Evolutionary conservation across 2,329 filamentous ascomycete species (phyloP).

Genomic region (Botrytis byssoidea): DNA sequence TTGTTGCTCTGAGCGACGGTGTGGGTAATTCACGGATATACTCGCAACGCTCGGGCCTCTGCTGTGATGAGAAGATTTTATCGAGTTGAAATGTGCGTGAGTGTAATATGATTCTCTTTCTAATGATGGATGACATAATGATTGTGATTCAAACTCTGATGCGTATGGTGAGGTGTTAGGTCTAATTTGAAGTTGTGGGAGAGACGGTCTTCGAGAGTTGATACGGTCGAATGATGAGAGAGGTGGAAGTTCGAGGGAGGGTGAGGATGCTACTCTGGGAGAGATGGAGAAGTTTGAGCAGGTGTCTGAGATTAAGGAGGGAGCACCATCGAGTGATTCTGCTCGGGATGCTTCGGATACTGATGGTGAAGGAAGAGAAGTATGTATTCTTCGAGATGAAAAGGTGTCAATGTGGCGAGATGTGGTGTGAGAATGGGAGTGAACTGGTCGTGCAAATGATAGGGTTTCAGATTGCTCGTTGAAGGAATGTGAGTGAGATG

Average conservation of each 20-base stretch:
- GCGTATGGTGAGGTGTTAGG: conserved; percentile 19
- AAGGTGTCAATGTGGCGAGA: conserved; percentile 34
- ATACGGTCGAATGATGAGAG: conserved; percentile 27
- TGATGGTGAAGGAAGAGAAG: conserved; percentile 62
- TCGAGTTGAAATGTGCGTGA: conserved; percentile 9
- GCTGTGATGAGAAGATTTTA: conserved; percentile 25
- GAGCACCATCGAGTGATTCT: conserved; percentile 58
- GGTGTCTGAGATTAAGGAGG: conserved; percentile 69
- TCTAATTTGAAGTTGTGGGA: conserved; percentile 35
- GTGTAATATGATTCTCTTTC: conserved; percentile 25
- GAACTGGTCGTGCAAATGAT: conserved; percentile 35
- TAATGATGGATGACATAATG: conserved; percentile 26
- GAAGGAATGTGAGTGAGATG: conserved; percentile 33
- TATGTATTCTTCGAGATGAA: conserved; percentile 46
- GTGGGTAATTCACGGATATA: conserved; percentile 8
- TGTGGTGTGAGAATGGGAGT: conserved; percentile 7
- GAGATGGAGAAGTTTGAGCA: conserved; percentile 63
- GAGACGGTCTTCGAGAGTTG: conserved; percentile 34
- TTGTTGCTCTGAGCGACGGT: conserved; percentile 20
- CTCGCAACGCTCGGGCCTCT: conserved; percentile 25
- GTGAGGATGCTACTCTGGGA: conserved; percentile 42
- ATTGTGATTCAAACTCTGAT: conserved; percentile 11
- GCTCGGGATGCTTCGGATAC: conserved; percentile 60
- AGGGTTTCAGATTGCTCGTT: conserved; percentile 38
- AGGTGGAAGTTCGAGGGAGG: conserved; percentile 37